These are phyloP conservation scores for Sphaerosporella brunnea DNA, from an alignment of 495 filamentous ascomycete species.

Conservation along the genomic window DNA sequence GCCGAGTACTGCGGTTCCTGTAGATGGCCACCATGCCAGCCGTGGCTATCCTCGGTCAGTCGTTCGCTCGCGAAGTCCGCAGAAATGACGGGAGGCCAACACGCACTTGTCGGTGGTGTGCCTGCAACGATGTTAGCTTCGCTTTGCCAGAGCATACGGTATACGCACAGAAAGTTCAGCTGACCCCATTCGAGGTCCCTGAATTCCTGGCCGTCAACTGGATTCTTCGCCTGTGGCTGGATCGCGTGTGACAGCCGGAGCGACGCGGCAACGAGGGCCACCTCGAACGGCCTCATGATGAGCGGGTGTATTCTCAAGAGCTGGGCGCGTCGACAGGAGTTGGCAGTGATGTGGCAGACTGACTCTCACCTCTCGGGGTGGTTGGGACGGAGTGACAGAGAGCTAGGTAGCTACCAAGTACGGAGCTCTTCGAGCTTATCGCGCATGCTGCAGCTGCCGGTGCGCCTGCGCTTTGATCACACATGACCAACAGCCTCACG, in stretches of 20 bases:
- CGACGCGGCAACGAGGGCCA: neutral
- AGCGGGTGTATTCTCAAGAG: too few species aligned
- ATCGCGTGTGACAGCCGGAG: constrained; percentile 31
- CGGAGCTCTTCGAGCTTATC: too few species aligned
- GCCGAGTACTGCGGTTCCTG: constrained; percentile 83
- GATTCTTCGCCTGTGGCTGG: constrained; percentile 63
- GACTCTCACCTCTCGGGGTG: too few species aligned
- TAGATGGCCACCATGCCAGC: constrained; percentile 87
- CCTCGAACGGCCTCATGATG: neutral
- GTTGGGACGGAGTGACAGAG: too few species aligned
- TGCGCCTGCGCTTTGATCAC: too few species aligned
- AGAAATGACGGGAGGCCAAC: neutral
- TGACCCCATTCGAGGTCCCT: constrained; percentile 75
- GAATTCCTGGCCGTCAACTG: constrained; percentile 56
- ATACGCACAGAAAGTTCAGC: constrained; percentile 80
- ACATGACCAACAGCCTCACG: too few species aligned
- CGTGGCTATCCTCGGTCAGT: constrained; percentile 50
- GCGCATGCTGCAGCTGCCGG: too few species aligned
- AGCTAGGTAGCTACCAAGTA: too few species aligned
- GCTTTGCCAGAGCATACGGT: neutral
- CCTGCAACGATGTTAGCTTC: neutral
- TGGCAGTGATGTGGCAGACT: too few species aligned
- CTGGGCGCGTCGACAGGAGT: too few species aligned
- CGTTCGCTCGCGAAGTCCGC: too few species aligned
- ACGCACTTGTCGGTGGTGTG: constrained; percentile 21